Evolutionary conservation across 768 basidiomycete genomes (phyloP), one percentile per base, ranked within the genome.

Genomic region (Crassisporium funariophilum): DNA sequence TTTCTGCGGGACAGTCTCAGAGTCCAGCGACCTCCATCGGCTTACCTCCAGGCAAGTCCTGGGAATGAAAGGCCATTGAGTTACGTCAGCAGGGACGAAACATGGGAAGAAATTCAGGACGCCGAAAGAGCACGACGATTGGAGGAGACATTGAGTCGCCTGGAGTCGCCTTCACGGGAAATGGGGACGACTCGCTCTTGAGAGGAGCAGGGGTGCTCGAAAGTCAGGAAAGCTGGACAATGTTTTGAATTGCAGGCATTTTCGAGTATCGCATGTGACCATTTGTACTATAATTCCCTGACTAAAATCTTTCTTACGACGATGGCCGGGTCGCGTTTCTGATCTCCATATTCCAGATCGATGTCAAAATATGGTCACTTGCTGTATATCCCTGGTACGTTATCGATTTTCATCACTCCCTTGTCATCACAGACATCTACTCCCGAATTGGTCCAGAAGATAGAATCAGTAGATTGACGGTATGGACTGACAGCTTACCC

Each of bases 41-140:
- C 55, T 22, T 63, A 63, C 35, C 72, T 64, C 44, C 57, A 67
- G 41, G 54, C 57, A 44, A 69, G 29, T 56, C 50, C 55, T 58
- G 48, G 50, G 47, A 64, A 44, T 40, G 70, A 70, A 20, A 64
- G 80, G 23, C 80, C 81, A n/a, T 45, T 74, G 44, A 83, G 82
- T 63, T 83, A 83, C 59, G 54, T 60, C 42, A 81, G 78, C 49
- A 65, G 58, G 34, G 82, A 81, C 53, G 77, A 78, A 45, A 73
- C 78, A 23, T 81, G 81, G 79, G 78, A 84, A 54, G 75, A 67
- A 46, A 68, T 76, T 17, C 67, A 71, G 44, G 72, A 82, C 59
- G 77, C 77, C 12, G 78, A 80, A 43, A 66, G 79, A 35, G 80
- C 81, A 10, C 65, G 70, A 41, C 62, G 62, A 35, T 63, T 85